phyloP scores from a whole-genome alignment of 1,139 yeast species.

The Magnusiomyces sp. region DNA sequence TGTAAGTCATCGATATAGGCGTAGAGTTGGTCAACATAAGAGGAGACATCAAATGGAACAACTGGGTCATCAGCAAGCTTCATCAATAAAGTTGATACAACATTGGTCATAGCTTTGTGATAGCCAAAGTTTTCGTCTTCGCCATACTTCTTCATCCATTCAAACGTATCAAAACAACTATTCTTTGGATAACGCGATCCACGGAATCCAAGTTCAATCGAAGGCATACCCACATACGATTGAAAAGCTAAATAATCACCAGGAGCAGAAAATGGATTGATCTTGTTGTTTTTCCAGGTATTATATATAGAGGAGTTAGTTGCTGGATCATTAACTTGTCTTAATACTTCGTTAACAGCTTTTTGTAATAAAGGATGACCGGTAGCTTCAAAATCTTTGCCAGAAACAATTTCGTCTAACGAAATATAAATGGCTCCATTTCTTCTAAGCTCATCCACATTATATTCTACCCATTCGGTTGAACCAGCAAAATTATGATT shows the following conservation, averaged over 20 bases:
- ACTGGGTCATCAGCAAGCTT: conserved; percentile 64
- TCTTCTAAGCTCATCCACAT: conserved; percentile 43
- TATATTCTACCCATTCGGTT: conserved; percentile 65
- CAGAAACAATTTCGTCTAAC: conserved; percentile 64
- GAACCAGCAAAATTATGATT: conserved; percentile 81
- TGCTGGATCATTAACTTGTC: conserved; percentile 34
- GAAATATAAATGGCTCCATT: conserved; percentile 73
- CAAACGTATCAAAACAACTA: conserved; percentile 62
- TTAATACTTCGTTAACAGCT: conserved; percentile 38
- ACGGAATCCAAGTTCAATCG: conserved; percentile 49
- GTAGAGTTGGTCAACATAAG: conserved; percentile 41
- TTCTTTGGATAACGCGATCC: conserved; percentile 42
- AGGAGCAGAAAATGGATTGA: conserved; percentile 14
- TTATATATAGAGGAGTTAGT: conserved; percentile 19
- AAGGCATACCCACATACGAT: conserved; percentile 59
- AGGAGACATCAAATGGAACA: conserved; percentile 57
- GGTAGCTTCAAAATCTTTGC: conserved; percentile 47
- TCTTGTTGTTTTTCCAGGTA: conserved; percentile 16
- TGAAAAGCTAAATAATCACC: conserved; percentile 67
- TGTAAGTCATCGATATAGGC: conserved; percentile 44
- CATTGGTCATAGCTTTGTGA: conserved; percentile 50
- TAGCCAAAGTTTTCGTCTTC: conserved; percentile 39
- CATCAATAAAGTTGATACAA: conserved; percentile 46
- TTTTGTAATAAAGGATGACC: conserved; percentile 60
- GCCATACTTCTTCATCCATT: conserved; percentile 18